A percentile compares a stretch with the other conserved stretches of the same genome.
Evolutionary conservation across 148 eudicot species (phyloP).

Genomic region (Nepenthes mirabilis): DNA sequence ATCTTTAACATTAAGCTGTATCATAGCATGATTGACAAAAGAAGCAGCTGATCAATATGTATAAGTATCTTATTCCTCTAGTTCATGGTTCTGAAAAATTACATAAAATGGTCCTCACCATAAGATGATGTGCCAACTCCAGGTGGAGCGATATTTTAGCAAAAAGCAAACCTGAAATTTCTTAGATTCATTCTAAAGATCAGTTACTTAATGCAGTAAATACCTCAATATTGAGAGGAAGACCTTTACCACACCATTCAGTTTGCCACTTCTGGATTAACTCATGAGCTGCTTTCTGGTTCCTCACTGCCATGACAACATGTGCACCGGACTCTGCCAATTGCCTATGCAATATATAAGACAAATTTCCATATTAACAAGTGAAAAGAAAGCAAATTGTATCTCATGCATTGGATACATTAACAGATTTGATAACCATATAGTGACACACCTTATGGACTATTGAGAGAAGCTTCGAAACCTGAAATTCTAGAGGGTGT

Average conservation of each 20-base stretch:
- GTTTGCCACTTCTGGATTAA: conserved; percentile 73
- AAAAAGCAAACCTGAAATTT: too few relatives aligned
- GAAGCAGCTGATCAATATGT: neutral
- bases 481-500: too few relatives aligned
- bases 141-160: neutral
- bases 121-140: neutral
- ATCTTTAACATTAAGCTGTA: too few relatives aligned
- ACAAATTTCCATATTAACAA: conserved; percentile 4
- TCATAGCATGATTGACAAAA: too few relatives aligned
- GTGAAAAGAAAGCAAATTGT: neutral
- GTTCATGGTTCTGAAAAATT: neutral
- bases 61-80: neutral
- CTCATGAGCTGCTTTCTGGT: conserved; percentile 63
- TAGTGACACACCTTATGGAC: too few relatives aligned
- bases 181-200: too few relatives aligned
- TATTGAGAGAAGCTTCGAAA: too few relatives aligned
- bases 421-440: neutral
- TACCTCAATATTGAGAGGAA: conserved; percentile 95
- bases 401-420: neutral
- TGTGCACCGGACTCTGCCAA: conserved; percentile 95
- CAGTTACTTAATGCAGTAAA: neutral
- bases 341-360: conserved; percentile 39
- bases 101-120: neutral
- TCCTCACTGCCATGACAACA: conserved; percentile 96
- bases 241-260: conserved; percentile 79